Evolutionary conservation across 495 filamentous ascomycete genomes (phyloP).

Genomic region (Ramalina intermedia): DNA sequence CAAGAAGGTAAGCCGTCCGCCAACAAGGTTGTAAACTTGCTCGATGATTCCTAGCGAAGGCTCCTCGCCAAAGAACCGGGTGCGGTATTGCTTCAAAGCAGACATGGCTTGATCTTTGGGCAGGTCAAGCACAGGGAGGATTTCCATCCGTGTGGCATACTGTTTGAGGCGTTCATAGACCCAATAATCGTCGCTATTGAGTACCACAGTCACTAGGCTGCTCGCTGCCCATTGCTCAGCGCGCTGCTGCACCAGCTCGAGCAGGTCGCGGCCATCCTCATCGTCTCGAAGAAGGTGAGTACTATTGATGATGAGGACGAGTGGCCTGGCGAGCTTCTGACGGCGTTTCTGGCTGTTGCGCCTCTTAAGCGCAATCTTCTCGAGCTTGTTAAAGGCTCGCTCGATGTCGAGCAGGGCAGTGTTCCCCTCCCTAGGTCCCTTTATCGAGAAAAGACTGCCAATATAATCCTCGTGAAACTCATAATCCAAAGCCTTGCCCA

Average conservation of each 20-base stretch:
- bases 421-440: slow-evolving; percentile 70
- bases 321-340: slow-evolving; percentile 41
- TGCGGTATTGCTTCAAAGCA: slow-evolving; percentile 62
- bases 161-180: slow-evolving; percentile 88
- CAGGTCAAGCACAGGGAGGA: slow-evolving; percentile 69
- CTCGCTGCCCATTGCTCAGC: slow-evolving; percentile 91
- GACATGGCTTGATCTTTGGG: slow-evolving; percentile 58
- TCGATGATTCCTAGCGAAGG: slow-evolving; percentile 41
- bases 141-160: slow-evolving; percentile 81
- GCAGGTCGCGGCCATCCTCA: slow-evolving; percentile 74
- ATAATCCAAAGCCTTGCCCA: slow-evolving; percentile 88
- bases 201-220: slow-evolving; percentile 74
- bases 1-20: slow-evolving; percentile 74
- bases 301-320: slow-evolving; percentile 83
- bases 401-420: slow-evolving; percentile 89
- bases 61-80: slow-evolving; percentile 49
- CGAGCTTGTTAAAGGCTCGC: slow-evolving; percentile 89
- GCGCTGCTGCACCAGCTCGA: slow-evolving; percentile 89
- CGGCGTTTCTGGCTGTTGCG: slow-evolving; percentile 19
- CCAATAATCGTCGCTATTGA: slow-evolving; percentile 97
- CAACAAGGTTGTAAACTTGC: slow-evolving; percentile 69
- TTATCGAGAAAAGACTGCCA: slow-evolving; percentile 83
- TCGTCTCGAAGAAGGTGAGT: slow-evolving; percentile 83
- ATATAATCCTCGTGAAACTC: slow-evolving; percentile 85
- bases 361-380: slow-evolving; percentile 74